These are phyloP conservation scores for Cenococcum geophilum DNA, from an alignment of 495 filamentous ascomycete genomes.

Conservation along the genomic window DNA sequence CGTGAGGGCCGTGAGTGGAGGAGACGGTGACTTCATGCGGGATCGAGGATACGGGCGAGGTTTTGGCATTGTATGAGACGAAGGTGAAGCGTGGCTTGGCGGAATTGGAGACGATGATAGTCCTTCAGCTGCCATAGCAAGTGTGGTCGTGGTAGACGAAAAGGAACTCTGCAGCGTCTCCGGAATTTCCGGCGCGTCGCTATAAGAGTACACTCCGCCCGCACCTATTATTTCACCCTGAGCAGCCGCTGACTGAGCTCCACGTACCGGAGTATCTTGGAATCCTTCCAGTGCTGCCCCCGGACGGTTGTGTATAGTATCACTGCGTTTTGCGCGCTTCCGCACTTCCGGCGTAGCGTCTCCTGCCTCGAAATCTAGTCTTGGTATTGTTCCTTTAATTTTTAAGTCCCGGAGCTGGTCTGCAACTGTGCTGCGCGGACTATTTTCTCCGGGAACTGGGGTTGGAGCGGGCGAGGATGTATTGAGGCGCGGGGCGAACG, in stretches of 20 bases:
- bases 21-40: conserved; percentile 27
- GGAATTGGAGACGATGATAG: background rate
- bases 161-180: conserved; percentile 9
- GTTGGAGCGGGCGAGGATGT: conserved; percentile 10
- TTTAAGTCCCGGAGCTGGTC: conserved; percentile 27
- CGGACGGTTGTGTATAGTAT: background rate
- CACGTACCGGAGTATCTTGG: conserved; percentile 1
- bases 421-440: conserved; percentile 25
- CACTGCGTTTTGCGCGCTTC: conserved; percentile 16
- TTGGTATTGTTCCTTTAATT: conserved; percentile 13
- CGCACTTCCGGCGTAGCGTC: conserved; percentile 24
- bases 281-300: background rate
- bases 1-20: conserved; percentile 45
- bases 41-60: conserved; percentile 5
- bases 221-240: background rate
- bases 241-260: conserved; percentile 1
- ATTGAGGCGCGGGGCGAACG: conserved; percentile 14
- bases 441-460: conserved; percentile 10
- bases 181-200: conserved; percentile 5
- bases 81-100: conserved; percentile 15
- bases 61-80: conserved; percentile 4
- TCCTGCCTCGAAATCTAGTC: conserved; percentile 7
- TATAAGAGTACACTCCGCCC: background rate
- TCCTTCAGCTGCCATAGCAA: conserved; percentile 5
- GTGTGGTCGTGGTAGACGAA: conserved; percentile 13